Evolutionary conservation across 768 basidiomycete species (phyloP).

Genomic region (Dentipellis fragilis): DNA sequence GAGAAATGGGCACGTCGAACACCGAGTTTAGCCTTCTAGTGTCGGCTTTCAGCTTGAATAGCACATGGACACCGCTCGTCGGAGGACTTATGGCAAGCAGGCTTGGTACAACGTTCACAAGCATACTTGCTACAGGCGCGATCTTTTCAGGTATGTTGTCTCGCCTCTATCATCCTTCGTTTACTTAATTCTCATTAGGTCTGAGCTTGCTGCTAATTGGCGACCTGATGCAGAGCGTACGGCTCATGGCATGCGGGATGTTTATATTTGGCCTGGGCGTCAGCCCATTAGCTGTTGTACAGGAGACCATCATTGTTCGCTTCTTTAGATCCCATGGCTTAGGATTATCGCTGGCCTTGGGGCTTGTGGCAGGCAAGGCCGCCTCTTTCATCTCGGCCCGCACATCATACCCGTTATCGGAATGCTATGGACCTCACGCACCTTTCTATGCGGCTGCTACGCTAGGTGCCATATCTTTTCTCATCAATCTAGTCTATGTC

Average conservation of each 20-base stretch:
- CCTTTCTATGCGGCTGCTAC: conserved; percentile 65
- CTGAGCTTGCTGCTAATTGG: conserved; percentile 59
- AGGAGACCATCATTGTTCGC: conserved; percentile 77
- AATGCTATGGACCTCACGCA: conserved; percentile 54
- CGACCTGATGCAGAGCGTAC: conserved; percentile 49
- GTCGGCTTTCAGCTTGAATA: conserved; percentile 68
- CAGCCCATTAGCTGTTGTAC: conserved; percentile 73
- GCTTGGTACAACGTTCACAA: conserved; percentile 61
- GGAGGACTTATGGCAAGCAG: conserved; percentile 63
- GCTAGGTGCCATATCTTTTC: conserved; percentile 56
- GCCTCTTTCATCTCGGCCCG: conserved; percentile 69
- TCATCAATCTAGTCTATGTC: conserved; percentile 61
- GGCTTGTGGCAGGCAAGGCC: conserved; percentile 72
- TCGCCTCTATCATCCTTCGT: neutral
- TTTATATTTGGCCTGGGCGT: conserved; percentile 75
- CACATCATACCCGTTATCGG: conserved; percentile 68
- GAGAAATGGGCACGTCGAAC: conserved; percentile 67
- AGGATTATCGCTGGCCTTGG: conserved; percentile 72
- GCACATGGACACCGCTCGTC: conserved; percentile 68
- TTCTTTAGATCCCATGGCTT: conserved; percentile 72
- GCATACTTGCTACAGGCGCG: conserved; percentile 66
- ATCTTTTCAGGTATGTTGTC: conserved; percentile 46
- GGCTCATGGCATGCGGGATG: conserved; percentile 63
- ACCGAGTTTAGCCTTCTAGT: conserved; percentile 72
- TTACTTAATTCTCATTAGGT: conserved; percentile 28